These are phyloP conservation scores for Starmerella stellata DNA, from an alignment of 805 yeast species.

Conservation along the genomic window DNA sequence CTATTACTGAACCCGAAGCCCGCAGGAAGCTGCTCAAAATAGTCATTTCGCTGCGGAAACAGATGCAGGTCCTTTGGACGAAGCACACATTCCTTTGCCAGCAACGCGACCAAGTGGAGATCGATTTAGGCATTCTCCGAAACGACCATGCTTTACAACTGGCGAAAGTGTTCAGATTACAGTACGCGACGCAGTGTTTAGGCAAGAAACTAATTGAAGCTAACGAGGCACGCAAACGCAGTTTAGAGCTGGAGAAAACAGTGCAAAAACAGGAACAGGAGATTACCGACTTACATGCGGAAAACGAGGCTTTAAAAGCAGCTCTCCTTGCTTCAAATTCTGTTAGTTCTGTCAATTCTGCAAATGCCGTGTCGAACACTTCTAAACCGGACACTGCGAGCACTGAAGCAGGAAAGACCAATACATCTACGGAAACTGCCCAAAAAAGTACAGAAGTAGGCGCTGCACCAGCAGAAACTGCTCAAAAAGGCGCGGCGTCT, in stretches of 20 bases:
- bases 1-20: not conserved
- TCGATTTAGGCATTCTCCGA: conserved; percentile 8
- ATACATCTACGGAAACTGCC: too few relatives aligned
- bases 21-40: conserved; percentile 1
- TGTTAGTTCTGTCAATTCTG: not conserved
- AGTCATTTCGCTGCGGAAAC: conserved; percentile 8
- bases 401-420: too few relatives aligned
- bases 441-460: not conserved
- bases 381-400: not conserved
- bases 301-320: not conserved
- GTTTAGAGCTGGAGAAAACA: not conserved
- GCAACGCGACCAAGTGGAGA: conserved; percentile 12
- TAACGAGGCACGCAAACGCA: conserved; percentile 2
- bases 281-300: not conserved
- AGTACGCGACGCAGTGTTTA: conserved; percentile 11
- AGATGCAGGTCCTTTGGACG: conserved; percentile 9
- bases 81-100: conserved; percentile 7
- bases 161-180: conserved; percentile 10
- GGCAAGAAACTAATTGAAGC: conserved; percentile 11
- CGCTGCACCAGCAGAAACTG: not conserved
- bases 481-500: not conserved
- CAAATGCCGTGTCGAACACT: not conserved
- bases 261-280: not conserved
- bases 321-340: not conserved
- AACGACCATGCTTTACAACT: conserved; percentile 13